Conservation (phyloP, 2,329 filamentous ascomycete genomes). For the Fusarium pilosicola region DNA sequence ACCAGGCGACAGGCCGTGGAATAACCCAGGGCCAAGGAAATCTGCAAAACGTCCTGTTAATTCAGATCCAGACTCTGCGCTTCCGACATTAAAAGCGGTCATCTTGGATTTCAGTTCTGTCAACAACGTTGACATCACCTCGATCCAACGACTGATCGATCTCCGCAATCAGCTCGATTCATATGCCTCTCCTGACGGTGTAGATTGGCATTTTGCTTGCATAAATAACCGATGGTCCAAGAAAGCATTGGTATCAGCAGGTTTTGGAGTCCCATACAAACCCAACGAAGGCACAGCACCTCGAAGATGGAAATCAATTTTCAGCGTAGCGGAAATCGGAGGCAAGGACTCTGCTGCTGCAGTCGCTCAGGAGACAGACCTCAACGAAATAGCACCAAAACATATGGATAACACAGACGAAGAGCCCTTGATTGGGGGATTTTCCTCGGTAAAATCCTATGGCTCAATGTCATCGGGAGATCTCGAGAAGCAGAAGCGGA, state of each 20-base stretch:
- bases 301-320: constrained; percentile 91
- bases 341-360: constrained; percentile 76
- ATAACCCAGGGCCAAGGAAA: constrained; percentile 78
- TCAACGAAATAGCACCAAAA: constrained; percentile 44
- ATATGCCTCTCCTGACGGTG: constrained; percentile 80
- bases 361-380: constrained; percentile 71
- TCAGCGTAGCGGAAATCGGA: constrained; percentile 88
- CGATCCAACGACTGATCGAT: constrained; percentile 91
- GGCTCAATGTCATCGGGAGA: constrained; percentile 35
- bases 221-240: constrained; percentile 94
- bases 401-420: constrained; percentile 52
- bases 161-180: constrained; percentile 92
- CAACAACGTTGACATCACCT: constrained; percentile 93
- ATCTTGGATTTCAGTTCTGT: constrained; percentile 94
- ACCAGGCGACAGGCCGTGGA: constrained; percentile 89
- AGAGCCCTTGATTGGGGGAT: constrained; percentile 47
- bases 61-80: constrained; percentile 52
- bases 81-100: constrained; percentile 84
- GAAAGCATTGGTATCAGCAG: constrained; percentile 84
- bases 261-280: constrained; percentile 83
- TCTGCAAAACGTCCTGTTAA: constrained; percentile 55
- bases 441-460: constrained; percentile 15
- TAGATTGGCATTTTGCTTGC: constrained; percentile 96
- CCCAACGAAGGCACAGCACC: constrained; percentile 55
- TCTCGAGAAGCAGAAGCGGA: constrained; percentile 55